Conservation (phyloP, 371 early-diverging fungal genomes). For the Rhizopus delemar region DNA sequence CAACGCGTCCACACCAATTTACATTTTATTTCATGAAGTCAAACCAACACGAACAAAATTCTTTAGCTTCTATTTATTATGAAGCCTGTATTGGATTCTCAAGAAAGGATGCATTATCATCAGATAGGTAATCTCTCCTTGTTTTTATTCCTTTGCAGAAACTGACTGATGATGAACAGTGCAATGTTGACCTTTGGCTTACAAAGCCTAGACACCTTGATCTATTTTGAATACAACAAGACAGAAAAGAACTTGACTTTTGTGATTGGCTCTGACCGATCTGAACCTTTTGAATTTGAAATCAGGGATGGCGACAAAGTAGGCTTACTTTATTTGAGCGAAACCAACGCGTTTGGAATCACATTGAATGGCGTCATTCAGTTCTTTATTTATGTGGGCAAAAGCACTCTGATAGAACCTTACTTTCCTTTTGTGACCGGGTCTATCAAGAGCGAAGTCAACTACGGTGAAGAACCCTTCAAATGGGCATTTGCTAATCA, state of each 20-base stretch:
- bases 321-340: constrained; percentile 30
- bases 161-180: too few relatives aligned
- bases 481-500: constrained; percentile 22
- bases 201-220: constrained; percentile 11
- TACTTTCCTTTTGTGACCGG: constrained; percentile 28
- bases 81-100: constrained; percentile 26
- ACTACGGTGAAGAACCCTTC: constrained; percentile 25
- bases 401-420: constrained; percentile 10
- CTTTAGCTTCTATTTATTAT: constrained; percentile 38
- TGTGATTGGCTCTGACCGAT: constrained; percentile 12
- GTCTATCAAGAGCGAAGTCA: constrained; percentile 18
- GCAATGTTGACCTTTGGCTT: constrained; percentile 25
- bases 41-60: not conserved
- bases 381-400: constrained; percentile 15
- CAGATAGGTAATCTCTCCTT: constrained; percentile 10
- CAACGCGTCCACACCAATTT: not conserved
- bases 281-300: constrained; percentile 24
- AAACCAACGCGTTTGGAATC: constrained; percentile 22
- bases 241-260: constrained; percentile 13
- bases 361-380: constrained; percentile 27
- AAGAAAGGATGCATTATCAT: constrained; percentile 12
- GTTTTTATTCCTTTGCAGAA: too few relatives aligned
- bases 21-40: constrained; percentile 5
- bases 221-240: constrained; percentile 30
- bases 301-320: constrained; percentile 34